Evolutionary conservation across 2,329 filamentous ascomycete species (phyloP).

Genomic region (Cercospora nicotianae): DNA sequence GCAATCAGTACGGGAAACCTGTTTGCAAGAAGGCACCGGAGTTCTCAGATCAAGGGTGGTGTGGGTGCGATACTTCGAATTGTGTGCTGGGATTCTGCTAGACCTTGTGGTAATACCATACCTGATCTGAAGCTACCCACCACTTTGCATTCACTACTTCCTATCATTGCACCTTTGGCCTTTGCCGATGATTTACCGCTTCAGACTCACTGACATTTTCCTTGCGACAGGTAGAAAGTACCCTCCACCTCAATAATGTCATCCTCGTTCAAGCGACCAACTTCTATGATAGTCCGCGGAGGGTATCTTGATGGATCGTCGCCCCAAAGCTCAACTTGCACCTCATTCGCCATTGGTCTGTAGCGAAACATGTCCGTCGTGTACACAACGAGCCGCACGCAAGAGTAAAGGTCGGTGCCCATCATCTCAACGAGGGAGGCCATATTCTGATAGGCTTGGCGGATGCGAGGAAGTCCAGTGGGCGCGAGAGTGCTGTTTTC

Average conservation of each 20-base stretch:
- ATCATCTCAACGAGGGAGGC: neutral
- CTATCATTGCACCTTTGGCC: too few species aligned
- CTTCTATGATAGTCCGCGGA: neutral
- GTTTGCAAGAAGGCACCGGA: neutral
- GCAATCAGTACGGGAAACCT: neutral
- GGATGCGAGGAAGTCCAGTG: neutral
- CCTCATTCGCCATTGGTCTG: neutral
- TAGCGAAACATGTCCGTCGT: neutral
- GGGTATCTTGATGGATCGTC: neutral
- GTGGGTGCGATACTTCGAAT: neutral
- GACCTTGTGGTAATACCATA: neutral
- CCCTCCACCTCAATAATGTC: neutral
- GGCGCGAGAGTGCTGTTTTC: neutral
- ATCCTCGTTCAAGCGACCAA: neutral
- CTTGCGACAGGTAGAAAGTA: neutral
- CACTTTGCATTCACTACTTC: too few species aligned
- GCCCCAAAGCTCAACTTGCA: neutral
- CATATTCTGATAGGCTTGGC: neutral
- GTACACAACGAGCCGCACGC: neutral
- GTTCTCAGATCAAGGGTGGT: neutral
- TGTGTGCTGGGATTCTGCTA: neutral
- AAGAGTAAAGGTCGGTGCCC: neutral
- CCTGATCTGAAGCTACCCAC: neutral
- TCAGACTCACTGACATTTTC: neutral
- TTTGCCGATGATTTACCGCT: too few species aligned